Conservation (phyloP, 768 basidiomycete genomes). For the Lentinula detonsa region DNA sequence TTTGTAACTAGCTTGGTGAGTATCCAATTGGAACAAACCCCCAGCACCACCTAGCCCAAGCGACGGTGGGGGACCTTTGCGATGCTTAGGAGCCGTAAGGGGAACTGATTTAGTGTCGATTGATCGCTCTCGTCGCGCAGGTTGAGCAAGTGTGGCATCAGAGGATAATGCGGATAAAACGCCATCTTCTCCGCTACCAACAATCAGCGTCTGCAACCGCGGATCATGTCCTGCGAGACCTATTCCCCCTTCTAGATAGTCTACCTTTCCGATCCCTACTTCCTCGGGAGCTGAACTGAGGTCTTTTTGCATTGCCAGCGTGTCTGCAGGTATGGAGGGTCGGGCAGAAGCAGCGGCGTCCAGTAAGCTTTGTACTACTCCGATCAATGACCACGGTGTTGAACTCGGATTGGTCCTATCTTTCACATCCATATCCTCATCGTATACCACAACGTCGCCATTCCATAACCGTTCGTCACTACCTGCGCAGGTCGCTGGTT, state of each 20-base stretch:
- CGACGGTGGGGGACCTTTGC: constrained; percentile 2
- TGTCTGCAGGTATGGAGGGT: not conserved
- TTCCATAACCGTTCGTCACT: constrained; percentile 53
- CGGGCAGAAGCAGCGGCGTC: constrained; percentile 1
- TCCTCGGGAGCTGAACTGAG: not conserved
- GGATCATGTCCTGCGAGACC: constrained; percentile 54
- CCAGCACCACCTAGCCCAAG: constrained; percentile 23
- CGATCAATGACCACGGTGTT: constrained; percentile 68
- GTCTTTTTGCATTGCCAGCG: not conserved
- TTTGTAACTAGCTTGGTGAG: constrained; percentile 40
- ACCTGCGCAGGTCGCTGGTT: not conserved
- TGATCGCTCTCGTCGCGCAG: not conserved
- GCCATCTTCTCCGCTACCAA: constrained; percentile 28
- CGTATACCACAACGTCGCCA: constrained; percentile 70
- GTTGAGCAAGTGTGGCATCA: not conserved
- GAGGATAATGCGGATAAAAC: constrained; percentile 7
- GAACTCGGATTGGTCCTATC: constrained; percentile 49
- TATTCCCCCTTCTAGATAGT: constrained; percentile 73
- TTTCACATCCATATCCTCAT: constrained; percentile 69
- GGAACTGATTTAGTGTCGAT: not conserved
- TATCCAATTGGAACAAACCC: constrained; percentile 69
- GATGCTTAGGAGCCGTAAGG: constrained; percentile 13
- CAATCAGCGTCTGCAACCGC: constrained; percentile 45
- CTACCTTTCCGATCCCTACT: constrained; percentile 40
- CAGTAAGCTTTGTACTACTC: constrained; percentile 55